These are phyloP conservation scores for Fusarium udum DNA, from an alignment of 2,329 filamentous ascomycete genomes.

Conservation along the genomic window DNA sequence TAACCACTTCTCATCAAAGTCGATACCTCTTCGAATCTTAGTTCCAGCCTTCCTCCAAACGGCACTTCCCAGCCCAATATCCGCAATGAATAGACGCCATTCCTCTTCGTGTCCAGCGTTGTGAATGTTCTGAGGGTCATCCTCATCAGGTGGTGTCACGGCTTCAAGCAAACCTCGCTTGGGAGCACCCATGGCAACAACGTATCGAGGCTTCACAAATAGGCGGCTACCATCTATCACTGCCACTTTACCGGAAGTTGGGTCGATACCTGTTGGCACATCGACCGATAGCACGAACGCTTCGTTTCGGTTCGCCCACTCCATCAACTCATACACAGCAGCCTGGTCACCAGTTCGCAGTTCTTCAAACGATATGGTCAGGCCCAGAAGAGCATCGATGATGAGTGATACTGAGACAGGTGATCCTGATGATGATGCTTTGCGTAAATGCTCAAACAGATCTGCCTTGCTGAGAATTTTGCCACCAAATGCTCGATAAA, in stretches of 20 bases:
- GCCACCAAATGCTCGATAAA: conserved; percentile 86
- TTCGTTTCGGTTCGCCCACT: conserved; percentile 91
- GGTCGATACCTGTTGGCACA: conserved; percentile 88
- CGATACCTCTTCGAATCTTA: conserved; percentile 82
- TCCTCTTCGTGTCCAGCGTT: conserved; percentile 59
- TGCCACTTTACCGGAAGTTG: conserved; percentile 73
- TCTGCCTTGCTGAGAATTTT: conserved; percentile 71
- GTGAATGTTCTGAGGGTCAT: conserved; percentile 45
- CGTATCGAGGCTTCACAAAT: conserved; percentile 82
- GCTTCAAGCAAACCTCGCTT: conserved; percentile 85
- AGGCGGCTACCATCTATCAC: conserved; percentile 79
- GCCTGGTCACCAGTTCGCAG: conserved; percentile 83
- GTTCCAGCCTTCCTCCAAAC: conserved; percentile 88
- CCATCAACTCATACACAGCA: conserved; percentile 87
- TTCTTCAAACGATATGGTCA: conserved; percentile 89
- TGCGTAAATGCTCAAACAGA: conserved; percentile 68
- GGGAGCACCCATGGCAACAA: conserved; percentile 87
- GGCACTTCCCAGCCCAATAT: conserved; percentile 84
- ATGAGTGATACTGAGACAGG: conserved; percentile 77
- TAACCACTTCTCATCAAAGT: conserved; percentile 89
- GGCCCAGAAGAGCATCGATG: conserved; percentile 86
- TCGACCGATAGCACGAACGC: conserved; percentile 88
- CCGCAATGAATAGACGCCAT: conserved; percentile 86
- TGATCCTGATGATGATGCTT: conserved; percentile 50
- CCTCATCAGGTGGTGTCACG: conserved; percentile 63